These are phyloP conservation scores for Candida mesenterica DNA, from an alignment of 1,139 yeast genomes.

Conservation along the genomic window DNA sequence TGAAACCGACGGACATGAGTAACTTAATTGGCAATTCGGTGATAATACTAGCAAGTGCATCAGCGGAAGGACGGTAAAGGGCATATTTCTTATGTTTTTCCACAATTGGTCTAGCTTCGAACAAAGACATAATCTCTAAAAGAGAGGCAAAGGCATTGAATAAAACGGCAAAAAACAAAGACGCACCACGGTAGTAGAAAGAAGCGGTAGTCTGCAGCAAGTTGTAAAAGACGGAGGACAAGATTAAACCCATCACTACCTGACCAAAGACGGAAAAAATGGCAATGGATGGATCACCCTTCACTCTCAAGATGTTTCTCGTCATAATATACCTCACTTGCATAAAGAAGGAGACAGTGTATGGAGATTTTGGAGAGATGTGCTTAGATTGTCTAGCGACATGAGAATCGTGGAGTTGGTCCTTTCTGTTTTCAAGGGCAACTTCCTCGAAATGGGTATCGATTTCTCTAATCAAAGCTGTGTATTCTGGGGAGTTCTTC, in stretches of 20 bases:
- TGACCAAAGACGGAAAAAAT: constrained; percentile 60
- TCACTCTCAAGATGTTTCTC: constrained; percentile 63
- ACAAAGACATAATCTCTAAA: constrained; percentile 66
- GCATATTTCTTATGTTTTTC: constrained; percentile 80
- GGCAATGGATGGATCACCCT: constrained; percentile 67
- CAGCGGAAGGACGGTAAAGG: constrained; percentile 74
- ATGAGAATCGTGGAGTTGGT: constrained; percentile 49
- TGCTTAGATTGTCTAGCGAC: constrained; percentile 57
- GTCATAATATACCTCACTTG: constrained; percentile 60
- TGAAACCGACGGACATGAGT: constrained; percentile 54
- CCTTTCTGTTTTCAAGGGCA: constrained; percentile 18
- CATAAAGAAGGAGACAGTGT: constrained; percentile 61
- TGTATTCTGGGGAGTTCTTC: constrained; percentile 56
- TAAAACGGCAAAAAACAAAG: constrained; percentile 73
- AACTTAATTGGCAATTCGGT: constrained; percentile 69
- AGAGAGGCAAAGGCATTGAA: constrained; percentile 76
- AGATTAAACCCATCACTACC: constrained; percentile 67
- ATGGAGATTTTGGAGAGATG: constrained; percentile 55
- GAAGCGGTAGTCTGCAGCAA: constrained; percentile 40
- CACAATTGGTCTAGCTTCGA: constrained; percentile 73
- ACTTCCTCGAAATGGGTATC: constrained; percentile 28
- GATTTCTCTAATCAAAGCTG: constrained; percentile 29
- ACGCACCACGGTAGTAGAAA: constrained; percentile 67
- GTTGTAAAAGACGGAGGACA: constrained; percentile 76
- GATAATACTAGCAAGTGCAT: constrained; percentile 66